Conservation (phyloP, 164 flowering plant species). For the Vitis rotundifolia region DNA sequence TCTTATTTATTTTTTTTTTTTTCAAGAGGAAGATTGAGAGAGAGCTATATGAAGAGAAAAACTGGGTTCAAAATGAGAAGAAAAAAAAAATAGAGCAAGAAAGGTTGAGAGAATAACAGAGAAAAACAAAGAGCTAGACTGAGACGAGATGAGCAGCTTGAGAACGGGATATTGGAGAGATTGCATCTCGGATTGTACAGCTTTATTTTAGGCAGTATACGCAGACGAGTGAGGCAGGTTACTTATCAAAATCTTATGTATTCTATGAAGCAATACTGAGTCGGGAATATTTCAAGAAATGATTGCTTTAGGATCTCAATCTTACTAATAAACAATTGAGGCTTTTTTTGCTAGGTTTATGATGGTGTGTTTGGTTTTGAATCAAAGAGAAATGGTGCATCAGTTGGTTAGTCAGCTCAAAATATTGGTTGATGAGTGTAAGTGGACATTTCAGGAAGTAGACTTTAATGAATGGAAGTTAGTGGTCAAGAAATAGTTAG, state of each 20-base stretch:
- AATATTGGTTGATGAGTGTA: no score
- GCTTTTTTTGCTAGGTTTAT: slow-evolving; percentile 79
- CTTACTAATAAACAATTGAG: slow-evolving; percentile 83
- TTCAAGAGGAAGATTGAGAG: no score
- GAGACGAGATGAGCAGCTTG: slow-evolving; percentile 94
- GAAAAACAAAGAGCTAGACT: no score
- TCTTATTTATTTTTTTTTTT: no score
- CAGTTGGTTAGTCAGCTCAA: no score
- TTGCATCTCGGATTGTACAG: slow-evolving; percentile 91
- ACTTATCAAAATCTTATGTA: slow-evolving; percentile 74
- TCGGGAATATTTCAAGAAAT: slow-evolving; percentile 89
- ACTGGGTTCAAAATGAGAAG: no score
- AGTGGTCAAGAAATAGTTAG: no score
- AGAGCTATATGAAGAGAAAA: no score
- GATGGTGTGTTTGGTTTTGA: slow-evolving; percentile 74
- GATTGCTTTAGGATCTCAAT: slow-evolving; percentile 60
- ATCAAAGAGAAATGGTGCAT: slow-evolving; percentile 75
- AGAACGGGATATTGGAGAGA: slow-evolving; percentile 96
- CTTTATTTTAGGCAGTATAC: slow-evolving; percentile 83
- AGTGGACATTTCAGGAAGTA: no score
- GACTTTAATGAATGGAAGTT: no score
- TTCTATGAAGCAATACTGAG: slow-evolving; percentile 72
- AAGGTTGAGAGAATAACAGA: no score
- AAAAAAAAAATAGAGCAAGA: no score
- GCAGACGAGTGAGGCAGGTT: slow-evolving; percentile 78